A percentile compares a stretch with the other conserved stretches of the same genome.
phyloP scores from a whole-genome alignment of 208 protist genomes.

The Naegleria lovaniensis region DNA sequence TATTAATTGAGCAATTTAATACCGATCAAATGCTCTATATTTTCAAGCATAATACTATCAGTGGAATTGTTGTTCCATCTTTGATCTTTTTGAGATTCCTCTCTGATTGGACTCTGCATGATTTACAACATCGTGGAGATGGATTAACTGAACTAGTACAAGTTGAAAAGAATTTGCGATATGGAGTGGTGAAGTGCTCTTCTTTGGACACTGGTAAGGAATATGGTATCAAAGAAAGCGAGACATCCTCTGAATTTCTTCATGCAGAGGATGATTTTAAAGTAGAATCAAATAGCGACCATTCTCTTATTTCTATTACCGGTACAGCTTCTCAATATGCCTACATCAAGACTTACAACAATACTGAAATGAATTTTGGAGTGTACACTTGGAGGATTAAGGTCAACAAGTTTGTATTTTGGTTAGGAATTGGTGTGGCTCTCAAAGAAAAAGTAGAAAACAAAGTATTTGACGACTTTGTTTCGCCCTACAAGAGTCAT shows the following conservation, averaged over 20 bases:
- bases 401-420: not conserved
- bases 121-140: not conserved
- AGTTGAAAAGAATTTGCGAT: not conserved
- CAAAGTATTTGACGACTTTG: not conserved
- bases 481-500: not conserved
- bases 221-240: not conserved
- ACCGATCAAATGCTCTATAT: not conserved
- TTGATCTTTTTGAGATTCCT: not conserved
- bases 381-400: not conserved
- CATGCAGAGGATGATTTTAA: not conserved
- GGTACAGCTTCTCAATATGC: not conserved
- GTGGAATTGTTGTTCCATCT: not conserved
- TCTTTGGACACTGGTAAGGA: not conserved
- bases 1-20: not conserved
- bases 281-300: not conserved
- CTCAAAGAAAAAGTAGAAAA: not conserved
- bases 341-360: not conserved
- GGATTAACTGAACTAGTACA: not conserved
- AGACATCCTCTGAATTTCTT: not conserved
- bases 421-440: not conserved
- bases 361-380: not conserved
- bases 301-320: not conserved
- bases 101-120: not conserved
- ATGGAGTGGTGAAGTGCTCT: not conserved
- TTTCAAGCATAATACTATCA: not conserved